Conservation (phyloP, 2,329 filamentous ascomycete genomes). For the Berkeleyomyces basicola region DNA sequence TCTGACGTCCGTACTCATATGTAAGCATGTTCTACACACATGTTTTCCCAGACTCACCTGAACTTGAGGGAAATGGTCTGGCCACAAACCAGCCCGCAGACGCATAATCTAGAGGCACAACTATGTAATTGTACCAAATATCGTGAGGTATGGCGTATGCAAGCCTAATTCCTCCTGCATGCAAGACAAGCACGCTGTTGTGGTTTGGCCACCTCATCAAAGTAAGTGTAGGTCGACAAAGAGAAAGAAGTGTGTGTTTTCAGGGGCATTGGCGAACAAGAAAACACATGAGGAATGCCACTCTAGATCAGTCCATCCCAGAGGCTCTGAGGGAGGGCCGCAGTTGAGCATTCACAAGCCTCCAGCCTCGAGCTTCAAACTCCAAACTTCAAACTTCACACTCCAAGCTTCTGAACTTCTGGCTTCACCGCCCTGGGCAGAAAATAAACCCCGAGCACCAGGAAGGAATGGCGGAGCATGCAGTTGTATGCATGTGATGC, state of each 20-base stretch:
- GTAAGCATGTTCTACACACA: not conserved
- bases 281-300: not conserved
- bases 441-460: not conserved
- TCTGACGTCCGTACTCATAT: not conserved
- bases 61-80: not conserved
- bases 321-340: not conserved
- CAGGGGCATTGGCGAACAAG: not conserved
- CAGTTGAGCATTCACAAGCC: not conserved
- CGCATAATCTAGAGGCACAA: not conserved
- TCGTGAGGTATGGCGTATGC: not conserved
- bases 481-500: slow-evolving; percentile 2
- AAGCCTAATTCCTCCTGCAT: not conserved
- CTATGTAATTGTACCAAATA: no score
- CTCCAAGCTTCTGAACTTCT: not conserved
- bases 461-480: slow-evolving; percentile 5
- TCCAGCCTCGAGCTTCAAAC: not conserved
- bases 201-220: not conserved
- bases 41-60: not conserved
- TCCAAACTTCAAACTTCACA: not conserved
- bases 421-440: not conserved
- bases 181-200: not conserved
- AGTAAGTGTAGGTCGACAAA: not conserved
- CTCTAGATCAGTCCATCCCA: not conserved
- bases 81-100: not conserved
- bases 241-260: not conserved